These are phyloP conservation scores for Ormosia semicastrata DNA, from an alignment of 306 rosid genomes.

Conservation along the genomic window DNA sequence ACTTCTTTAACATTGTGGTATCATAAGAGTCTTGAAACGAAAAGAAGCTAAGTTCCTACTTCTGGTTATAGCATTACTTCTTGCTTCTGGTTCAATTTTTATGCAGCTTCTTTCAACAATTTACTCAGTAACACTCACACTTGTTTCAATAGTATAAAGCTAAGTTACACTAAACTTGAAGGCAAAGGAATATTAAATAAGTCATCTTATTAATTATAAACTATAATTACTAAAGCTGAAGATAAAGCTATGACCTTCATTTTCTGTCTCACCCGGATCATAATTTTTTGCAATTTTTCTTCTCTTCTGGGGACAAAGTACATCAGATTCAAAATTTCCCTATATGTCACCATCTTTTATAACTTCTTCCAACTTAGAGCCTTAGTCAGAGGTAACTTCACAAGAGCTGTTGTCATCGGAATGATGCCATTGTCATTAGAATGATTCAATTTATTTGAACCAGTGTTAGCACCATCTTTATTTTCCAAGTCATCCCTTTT, in stretches of 20 bases:
- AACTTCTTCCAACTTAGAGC: constrained; percentile 49
- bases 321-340: constrained; percentile 42
- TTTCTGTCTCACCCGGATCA: constrained; percentile 34
- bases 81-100: constrained; percentile 43
- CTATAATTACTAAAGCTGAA: neutral
- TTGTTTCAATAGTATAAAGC: constrained; percentile 37
- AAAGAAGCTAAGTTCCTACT: too few relatives aligned
- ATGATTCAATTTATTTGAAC: constrained; percentile 34
- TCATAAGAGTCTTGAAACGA: too few relatives aligned
- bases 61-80: constrained; percentile 31
- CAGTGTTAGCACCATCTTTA: constrained; percentile 33
- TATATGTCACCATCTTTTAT: constrained; percentile 35
- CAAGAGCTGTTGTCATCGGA: too few relatives aligned
- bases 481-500: constrained; percentile 43
- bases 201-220: neutral
- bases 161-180: constrained; percentile 17
- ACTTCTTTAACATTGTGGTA: too few relatives aligned
- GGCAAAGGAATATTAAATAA: constrained; percentile 4
- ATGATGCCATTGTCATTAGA: constrained; percentile 57
- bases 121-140: too few relatives aligned
- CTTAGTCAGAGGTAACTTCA: constrained; percentile 34
- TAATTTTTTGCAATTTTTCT: constrained; percentile 50
- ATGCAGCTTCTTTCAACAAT: constrained; percentile 32
- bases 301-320: constrained; percentile 59
- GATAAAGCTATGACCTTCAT: constrained; percentile 50